A percentile compares a stretch with the other conserved stretches of the same genome.
Evolutionary conservation across 257 asterid genomes (phyloP).

Genomic region (Orobanche coerulescens): DNA sequence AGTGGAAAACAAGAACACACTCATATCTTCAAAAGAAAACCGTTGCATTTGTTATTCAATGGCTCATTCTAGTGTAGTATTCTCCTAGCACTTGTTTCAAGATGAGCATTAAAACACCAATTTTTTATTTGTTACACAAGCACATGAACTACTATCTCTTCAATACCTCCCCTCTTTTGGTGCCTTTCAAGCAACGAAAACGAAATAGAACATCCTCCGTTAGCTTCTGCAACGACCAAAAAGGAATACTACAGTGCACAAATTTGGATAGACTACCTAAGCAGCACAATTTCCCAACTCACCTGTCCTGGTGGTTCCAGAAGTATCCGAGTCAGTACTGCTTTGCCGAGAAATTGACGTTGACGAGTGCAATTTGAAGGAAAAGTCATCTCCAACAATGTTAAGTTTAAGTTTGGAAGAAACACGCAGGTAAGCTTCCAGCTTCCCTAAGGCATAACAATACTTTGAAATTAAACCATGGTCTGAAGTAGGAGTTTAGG

Average conservation of each 20-base stretch:
- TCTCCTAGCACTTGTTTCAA: neutral
- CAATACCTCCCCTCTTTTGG: conserved; percentile 1
- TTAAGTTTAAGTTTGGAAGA: conserved; percentile 81
- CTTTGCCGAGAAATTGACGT: conserved; percentile 42
- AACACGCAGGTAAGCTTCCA: conserved; percentile 59
- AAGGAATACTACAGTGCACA: conserved; percentile 12
- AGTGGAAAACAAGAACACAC: too few species aligned
- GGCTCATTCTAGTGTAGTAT: neutral
- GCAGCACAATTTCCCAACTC: conserved; percentile 19
- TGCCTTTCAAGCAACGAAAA: conserved; percentile 17
- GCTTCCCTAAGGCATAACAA: conserved; percentile 51
- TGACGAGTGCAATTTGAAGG: conserved; percentile 40
- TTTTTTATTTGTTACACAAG: neutral
- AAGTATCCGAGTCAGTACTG: conserved; percentile 47
- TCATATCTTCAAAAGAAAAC: too few species aligned
- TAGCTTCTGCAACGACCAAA: conserved; percentile 12
- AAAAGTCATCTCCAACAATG: conserved; percentile 53
- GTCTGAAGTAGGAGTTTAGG: neutral
- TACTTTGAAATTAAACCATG: conserved; percentile 6
- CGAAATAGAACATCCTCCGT: conserved; percentile 19
- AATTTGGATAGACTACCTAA: neutral
- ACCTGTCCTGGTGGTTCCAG: conserved; percentile 56
- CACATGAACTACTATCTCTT: conserved; percentile 5
- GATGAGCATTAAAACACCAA: conserved; percentile 2
- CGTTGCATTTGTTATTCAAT: too few species aligned